phyloP scores from a whole-genome alignment of 768 basidiomycete species.

The Tricholoma terreum region DNA sequence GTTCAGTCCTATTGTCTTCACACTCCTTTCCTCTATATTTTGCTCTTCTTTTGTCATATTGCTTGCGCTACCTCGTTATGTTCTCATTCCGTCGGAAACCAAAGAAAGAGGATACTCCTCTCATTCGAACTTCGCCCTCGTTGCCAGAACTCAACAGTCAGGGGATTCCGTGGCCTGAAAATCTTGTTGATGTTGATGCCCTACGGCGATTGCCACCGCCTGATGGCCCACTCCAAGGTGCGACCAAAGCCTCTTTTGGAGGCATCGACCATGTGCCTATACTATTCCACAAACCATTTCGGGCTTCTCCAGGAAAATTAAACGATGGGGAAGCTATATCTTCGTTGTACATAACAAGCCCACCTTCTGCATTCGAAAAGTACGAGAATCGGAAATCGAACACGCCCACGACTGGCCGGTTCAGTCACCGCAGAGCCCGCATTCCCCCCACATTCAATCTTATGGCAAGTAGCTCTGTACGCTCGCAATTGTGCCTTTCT shows the following conservation, averaged over 20 bases:
- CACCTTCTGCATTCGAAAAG: constrained; percentile 62
- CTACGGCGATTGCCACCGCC: constrained; percentile 48
- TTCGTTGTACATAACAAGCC: constrained; percentile 62
- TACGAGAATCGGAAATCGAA: constrained; percentile 56
- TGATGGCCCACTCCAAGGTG: constrained; percentile 54
- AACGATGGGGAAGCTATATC: constrained; percentile 55
- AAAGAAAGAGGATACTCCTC: constrained; percentile 44
- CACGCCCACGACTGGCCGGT: constrained; percentile 40
- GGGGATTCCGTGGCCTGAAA: constrained; percentile 83
- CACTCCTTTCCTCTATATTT: constrained; percentile 19
- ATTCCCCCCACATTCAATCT: constrained; percentile 80
- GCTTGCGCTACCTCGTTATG: constrained; percentile 41
- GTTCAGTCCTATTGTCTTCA: constrained; percentile 9
- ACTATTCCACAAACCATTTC: constrained; percentile 84
- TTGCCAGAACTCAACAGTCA: constrained; percentile 73
- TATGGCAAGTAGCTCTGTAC: constrained; percentile 51
- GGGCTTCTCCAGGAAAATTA: constrained; percentile 46
- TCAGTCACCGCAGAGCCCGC: constrained; percentile 63
- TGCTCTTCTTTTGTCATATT: constrained; percentile 15
- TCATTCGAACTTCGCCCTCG: constrained; percentile 73
- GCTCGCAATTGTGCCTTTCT: constrained; percentile 16
- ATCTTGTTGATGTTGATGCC: constrained; percentile 70
- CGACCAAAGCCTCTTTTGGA: constrained; percentile 65
- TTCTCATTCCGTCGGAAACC: constrained; percentile 75
- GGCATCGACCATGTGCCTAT: constrained; percentile 51